phyloP scores from a whole-genome alignment of 2,329 filamentous ascomycete species.

The Periconia digitata region DNA sequence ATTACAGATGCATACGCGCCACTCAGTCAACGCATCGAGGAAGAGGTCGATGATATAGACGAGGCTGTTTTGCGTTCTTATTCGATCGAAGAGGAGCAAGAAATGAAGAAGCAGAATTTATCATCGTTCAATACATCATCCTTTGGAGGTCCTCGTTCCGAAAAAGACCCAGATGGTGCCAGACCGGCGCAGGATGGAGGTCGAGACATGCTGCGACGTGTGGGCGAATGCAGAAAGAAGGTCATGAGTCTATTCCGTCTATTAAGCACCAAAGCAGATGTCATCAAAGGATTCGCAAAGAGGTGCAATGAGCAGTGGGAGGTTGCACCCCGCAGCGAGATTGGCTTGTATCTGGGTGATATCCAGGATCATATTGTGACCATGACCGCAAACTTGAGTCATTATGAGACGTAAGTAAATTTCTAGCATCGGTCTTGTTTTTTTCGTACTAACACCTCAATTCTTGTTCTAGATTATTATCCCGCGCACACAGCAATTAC shows the following conservation, averaged over 20 bases:
- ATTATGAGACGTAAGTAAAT: constrained; percentile 84
- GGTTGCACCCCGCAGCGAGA: constrained; percentile 90
- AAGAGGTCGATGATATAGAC: constrained; percentile 96
- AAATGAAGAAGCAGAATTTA: constrained; percentile 29
- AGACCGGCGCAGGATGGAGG: constrained; percentile 51
- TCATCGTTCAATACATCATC: constrained; percentile 34
- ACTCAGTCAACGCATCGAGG: constrained; percentile 87
- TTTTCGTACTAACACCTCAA: neutral
- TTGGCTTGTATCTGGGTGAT: constrained; percentile 95
- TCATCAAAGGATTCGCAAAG: constrained; percentile 99
- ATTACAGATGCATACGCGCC: constrained; percentile 96
- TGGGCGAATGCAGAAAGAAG: constrained; percentile 93
- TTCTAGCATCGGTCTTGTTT: neutral
- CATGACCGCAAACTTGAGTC: constrained; percentile 93
- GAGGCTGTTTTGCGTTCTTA: constrained; percentile 86
- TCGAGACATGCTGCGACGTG: constrained; percentile 84
- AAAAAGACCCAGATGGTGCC: constrained; percentile 41
- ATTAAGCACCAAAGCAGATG: constrained; percentile 95
- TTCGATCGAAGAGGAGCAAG: constrained; percentile 55
- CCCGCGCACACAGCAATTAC: constrained; percentile 91
- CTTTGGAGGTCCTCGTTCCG: constrained; percentile 12
- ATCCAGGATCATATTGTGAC: constrained; percentile 99
- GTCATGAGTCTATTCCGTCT: constrained; percentile 95
- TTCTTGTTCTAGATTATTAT: constrained; percentile 67
- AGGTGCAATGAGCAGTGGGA: constrained; percentile 98